These are phyloP conservation scores for Naganishia liquefaciens DNA, from an alignment of 1,284 basidiomycete species.

Conservation along the genomic window DNA sequence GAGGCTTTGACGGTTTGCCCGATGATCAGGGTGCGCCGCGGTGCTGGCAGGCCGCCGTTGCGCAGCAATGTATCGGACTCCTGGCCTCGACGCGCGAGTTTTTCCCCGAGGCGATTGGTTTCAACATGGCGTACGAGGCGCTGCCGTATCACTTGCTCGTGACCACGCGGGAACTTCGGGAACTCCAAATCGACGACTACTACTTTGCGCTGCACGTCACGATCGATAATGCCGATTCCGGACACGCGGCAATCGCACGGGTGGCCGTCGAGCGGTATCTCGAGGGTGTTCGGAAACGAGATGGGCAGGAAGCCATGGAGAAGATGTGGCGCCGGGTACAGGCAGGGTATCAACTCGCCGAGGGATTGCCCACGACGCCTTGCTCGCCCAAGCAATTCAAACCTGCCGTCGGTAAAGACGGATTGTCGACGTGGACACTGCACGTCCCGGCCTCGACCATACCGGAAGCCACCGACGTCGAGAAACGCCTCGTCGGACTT, in stretches of 20 bases:
- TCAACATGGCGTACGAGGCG: slow-evolving; percentile 48
- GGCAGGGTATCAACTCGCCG: slow-evolving; percentile 43
- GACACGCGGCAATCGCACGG: slow-evolving; percentile 45
- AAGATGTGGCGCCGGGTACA: slow-evolving; percentile 43
- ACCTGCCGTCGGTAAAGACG: background rate
- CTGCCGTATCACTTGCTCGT: slow-evolving; percentile 47
- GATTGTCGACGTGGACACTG: slow-evolving; percentile 16
- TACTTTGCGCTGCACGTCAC: slow-evolving; percentile 48
- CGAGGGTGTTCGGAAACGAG: slow-evolving; percentile 35
- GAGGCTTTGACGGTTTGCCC: slow-evolving; percentile 38
- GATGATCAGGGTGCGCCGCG: slow-evolving; percentile 38
- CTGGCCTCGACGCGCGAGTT: slow-evolving; percentile 40
- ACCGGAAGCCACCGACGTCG: slow-evolving; percentile 16
- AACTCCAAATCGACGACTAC: slow-evolving; percentile 45
- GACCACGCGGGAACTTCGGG: slow-evolving; percentile 43
- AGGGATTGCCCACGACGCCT: slow-evolving; percentile 46
- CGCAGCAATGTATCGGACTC: slow-evolving; percentile 44
- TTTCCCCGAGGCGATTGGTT: slow-evolving; percentile 46
- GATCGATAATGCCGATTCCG: slow-evolving; percentile 47
- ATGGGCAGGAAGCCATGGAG: slow-evolving; percentile 39
- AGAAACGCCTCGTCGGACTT: slow-evolving; percentile 35
- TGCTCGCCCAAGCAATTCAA: slow-evolving; percentile 37
- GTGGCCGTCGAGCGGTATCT: slow-evolving; percentile 42
- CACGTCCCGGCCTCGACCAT: background rate
- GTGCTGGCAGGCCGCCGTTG: slow-evolving; percentile 46